A percentile compares a stretch with the other conserved stretches of the same genome.
phyloP scores from a whole-genome alignment of 164 flowering plant genomes.

The Annona squamosa region DNA sequence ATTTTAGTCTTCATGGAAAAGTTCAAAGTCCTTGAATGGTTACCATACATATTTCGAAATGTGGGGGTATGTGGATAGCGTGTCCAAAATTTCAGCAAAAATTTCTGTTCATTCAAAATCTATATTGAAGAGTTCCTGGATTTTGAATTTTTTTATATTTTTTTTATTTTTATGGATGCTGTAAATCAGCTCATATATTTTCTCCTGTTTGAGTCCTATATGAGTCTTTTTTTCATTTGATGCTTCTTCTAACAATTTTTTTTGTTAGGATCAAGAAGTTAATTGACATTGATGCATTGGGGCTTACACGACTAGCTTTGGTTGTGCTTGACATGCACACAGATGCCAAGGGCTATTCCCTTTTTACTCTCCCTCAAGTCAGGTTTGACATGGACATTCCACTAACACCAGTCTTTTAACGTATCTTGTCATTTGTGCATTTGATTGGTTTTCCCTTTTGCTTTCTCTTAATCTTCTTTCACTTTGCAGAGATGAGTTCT shows the following conservation, averaged over 20 bases:
- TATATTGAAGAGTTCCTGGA: too few relatives aligned
- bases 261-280: slow-evolving; percentile 72
- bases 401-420: background rate
- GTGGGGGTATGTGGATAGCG: too few relatives aligned
- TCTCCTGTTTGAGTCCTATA: too few relatives aligned
- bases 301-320: slow-evolving; percentile 62
- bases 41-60: too few relatives aligned
- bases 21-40: too few relatives aligned
- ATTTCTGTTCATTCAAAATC: too few relatives aligned
- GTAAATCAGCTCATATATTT: too few relatives aligned
- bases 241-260: slow-evolving; percentile 1
- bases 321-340: slow-evolving; percentile 73
- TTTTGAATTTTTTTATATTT: too few relatives aligned
- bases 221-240: background rate
- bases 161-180: too few relatives aligned
- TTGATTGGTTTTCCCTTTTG: background rate
- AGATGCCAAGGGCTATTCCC: slow-evolving; percentile 86
- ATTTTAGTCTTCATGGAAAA: too few relatives aligned
- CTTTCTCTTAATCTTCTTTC: slow-evolving; percentile 10
- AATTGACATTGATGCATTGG: slow-evolving; percentile 79
- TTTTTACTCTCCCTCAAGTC: slow-evolving; percentile 92
- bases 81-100: too few relatives aligned
- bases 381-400: slow-evolving; percentile 39
- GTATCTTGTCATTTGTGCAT: background rate
- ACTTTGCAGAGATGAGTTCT: slow-evolving; percentile 73